Base-by-base conservation (phyloP, 2,329 filamentous ascomycete species). In the Rasamsonia emersonii region DNA sequence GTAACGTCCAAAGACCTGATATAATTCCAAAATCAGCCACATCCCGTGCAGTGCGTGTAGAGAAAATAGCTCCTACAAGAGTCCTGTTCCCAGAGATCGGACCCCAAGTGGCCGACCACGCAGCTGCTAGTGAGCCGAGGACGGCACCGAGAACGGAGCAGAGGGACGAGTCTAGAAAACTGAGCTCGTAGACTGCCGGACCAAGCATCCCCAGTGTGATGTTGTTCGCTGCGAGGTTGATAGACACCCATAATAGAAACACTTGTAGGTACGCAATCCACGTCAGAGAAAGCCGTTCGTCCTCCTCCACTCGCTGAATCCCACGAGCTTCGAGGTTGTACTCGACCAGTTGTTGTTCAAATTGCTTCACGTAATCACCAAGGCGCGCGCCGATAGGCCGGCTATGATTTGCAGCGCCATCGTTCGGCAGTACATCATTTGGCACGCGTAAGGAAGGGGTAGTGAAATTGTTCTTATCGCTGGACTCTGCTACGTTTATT, bases 121-220 rank as follows among this genome's bases (percentile, higher is more conserved):
- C 70, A 3, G 73, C 66, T 3, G 68, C 63, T 2, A 74, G 43
- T 28, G 65, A 65, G 18, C 76, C 76, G 2, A 74, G 47, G 3
- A 77, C 46, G 18, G 64, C 64, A 4, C 75, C 76, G 42, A 78
- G 70, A 2, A 77, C 67, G 28, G 68, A 70, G 42, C 70, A 70
- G 3, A 78, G 49, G 5, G 67, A 62, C 26, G 70, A 64, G 44
- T 79, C 75, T 9, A 62, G 42, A 41, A 79, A 79, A 13, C 71
- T 68, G 4, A 80, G 58, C 3, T 63, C 64, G 50, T 71, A 79
- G 1, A 76, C 64, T 2, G 67, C 64, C 1, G 74, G 72, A 0
- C 75, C 75, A 11, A 79, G 62, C 66, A 77, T 75, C 1, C 73
- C 75, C n/a, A 79, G 59, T 0, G 73, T 76, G 26, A 79, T 68